Conservation (phyloP, 257 asterid genomes). For the Paraleonurus japonicus region DNA sequence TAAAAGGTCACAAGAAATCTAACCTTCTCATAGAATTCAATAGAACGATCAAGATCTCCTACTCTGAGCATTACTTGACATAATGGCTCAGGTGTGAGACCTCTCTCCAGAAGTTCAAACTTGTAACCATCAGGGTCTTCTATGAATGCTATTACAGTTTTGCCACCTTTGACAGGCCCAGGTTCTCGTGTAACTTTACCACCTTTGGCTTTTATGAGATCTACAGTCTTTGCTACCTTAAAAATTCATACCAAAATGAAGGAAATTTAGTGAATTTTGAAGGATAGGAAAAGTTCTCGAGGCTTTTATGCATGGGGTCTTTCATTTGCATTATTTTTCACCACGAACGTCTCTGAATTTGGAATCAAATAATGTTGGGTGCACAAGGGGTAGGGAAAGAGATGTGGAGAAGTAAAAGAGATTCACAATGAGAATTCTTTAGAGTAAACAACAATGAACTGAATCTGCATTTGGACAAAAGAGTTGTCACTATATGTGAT, state of each 20-base stretch:
- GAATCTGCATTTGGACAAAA: slow-evolving; percentile 3
- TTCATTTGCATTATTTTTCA: not conserved
- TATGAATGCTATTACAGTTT: slow-evolving; percentile 85
- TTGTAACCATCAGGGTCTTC: slow-evolving; percentile 99
- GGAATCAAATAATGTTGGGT: not conserved
- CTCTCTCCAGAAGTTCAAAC: slow-evolving; percentile 96
- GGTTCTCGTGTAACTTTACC: slow-evolving; percentile 97
- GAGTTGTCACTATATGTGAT: not conserved
- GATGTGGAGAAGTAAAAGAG: not conserved
- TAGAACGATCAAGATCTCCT: slow-evolving; percentile 91
- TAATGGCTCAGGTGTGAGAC: slow-evolving; percentile 94
- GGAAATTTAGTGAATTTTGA: not conserved
- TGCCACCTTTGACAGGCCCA: slow-evolving; percentile 98
- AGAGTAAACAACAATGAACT: not conserved
- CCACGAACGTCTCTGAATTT: not conserved
- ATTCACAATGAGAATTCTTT: not conserved
- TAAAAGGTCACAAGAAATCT: slow-evolving; percentile 6
- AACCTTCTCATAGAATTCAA: slow-evolving; percentile 88
- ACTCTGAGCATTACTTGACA: slow-evolving; percentile 99
- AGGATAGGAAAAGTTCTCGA: not conserved
- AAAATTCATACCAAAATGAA: slow-evolving; percentile 1
- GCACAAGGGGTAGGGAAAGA: not conserved
- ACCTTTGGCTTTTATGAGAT: slow-evolving; percentile 90
- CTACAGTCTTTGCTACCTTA: slow-evolving; percentile 86
- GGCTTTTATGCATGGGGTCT: not conserved